Evolutionary conservation across 179 eudicot genomes (phyloP).

Genomic region (Amaranthus tricolor): DNA sequence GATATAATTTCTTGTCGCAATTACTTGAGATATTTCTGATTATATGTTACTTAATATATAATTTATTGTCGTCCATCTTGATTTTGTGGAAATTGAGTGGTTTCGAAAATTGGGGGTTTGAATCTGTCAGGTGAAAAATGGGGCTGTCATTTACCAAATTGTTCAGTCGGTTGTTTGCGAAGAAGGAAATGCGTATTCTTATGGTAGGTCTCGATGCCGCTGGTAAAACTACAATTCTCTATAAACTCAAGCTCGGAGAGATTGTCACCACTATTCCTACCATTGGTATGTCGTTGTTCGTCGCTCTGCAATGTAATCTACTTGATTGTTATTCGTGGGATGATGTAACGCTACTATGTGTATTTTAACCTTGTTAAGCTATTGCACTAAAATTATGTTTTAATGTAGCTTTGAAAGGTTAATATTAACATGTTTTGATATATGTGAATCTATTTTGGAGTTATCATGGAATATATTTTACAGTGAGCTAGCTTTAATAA

Average conservation of each 20-base stretch:
- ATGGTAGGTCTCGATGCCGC: constrained; percentile 45
- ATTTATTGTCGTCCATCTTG: too few relatives aligned
- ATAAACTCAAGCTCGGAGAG: constrained; percentile 39
- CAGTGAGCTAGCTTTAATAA: too few relatives aligned
- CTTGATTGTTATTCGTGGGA: background rate
- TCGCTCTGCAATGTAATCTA: background rate
- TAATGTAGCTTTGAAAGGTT: too few relatives aligned
- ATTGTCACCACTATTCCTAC: constrained; percentile 42
- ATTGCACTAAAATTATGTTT: too few relatives aligned
- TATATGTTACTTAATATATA: too few relatives aligned
- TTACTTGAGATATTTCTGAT: too few relatives aligned
- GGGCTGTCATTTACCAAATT: constrained; percentile 36
- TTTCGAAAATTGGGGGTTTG: background rate
- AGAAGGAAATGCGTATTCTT: constrained; percentile 41
- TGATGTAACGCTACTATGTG: background rate
- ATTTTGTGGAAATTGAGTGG: too few relatives aligned
- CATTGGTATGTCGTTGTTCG: constrained; percentile 27
- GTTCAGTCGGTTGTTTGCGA: constrained; percentile 38
- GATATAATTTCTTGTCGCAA: background rate
- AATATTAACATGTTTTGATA: too few relatives aligned
- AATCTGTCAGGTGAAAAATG: constrained; percentile 32
- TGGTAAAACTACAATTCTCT: constrained; percentile 38
- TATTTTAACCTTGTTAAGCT: background rate
- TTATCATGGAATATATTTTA: too few relatives aligned
- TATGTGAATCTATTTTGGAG: too few relatives aligned